Conservation (phyloP, 2,329 filamentous ascomycete species). For the Pseudogymnoascus sp. region DNA sequence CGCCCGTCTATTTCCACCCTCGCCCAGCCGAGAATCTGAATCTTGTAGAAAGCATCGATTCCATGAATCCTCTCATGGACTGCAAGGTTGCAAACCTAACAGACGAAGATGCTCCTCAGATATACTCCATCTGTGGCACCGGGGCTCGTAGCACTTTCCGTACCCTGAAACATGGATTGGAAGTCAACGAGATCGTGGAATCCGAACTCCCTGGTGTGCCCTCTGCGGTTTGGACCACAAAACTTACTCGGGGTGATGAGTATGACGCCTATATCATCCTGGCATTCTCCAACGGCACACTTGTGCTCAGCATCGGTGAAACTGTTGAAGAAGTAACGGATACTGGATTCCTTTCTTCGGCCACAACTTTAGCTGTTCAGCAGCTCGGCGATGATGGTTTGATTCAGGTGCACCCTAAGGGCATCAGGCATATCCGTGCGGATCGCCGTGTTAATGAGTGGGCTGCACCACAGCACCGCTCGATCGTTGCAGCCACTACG, state of each 20-base stretch:
- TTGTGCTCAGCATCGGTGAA: conserved; percentile 91
- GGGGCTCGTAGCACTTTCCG: conserved; percentile 85
- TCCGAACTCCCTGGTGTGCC: conserved; percentile 85
- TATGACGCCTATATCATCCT: conserved; percentile 95
- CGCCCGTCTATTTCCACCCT: conserved; percentile 78
- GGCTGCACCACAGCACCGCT: conserved; percentile 85
- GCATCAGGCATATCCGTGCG: conserved; percentile 80
- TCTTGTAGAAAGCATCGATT: conserved; percentile 74
- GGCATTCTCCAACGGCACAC: conserved; percentile 79
- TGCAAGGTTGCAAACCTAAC: conserved; percentile 88
- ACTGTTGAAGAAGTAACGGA: conserved; percentile 94
- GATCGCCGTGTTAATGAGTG: conserved; percentile 79
- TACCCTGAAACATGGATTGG: conserved; percentile 83
- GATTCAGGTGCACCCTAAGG: conserved; percentile 92
- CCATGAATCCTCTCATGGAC: conserved; percentile 85
- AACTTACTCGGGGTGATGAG: conserved; percentile 70
- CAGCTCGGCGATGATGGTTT: conserved; percentile 89
- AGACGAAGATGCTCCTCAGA: conserved; percentile 89
- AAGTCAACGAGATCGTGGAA: conserved; percentile 92
- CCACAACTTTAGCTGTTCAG: conserved; percentile 85
- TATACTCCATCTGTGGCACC: conserved; percentile 85
- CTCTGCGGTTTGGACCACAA: conserved; percentile 91
- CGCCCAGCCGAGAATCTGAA: conserved; percentile 73
- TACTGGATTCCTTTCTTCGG: conserved; percentile 81
- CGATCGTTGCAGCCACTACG: conserved; percentile 87